phyloP scores from a whole-genome alignment of 169 alveolate genomes.

The Neospora caninum region DNA sequence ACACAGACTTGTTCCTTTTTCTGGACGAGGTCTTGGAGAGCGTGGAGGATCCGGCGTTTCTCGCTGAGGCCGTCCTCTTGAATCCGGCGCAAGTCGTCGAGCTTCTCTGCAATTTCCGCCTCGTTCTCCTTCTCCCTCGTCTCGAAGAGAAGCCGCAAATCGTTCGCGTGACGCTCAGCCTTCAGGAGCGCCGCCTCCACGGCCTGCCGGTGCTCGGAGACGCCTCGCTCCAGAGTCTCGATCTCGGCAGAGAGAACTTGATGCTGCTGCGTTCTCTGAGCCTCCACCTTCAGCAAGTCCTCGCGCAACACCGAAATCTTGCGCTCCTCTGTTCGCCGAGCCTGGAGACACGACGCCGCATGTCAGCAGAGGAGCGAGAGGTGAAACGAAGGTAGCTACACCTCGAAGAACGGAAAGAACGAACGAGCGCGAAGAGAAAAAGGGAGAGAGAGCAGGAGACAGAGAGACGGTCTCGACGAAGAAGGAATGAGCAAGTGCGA shows the following conservation, averaged over 20 bases:
- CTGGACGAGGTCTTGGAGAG: constrained; percentile 1
- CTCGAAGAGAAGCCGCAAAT: neutral
- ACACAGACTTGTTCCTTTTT: neutral
- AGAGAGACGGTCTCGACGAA: too few species aligned
- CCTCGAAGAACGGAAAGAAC: too few species aligned
- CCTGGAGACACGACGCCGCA: neutral
- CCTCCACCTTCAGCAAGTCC: neutral
- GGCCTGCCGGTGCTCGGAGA: neutral
- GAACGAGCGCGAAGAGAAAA: too few species aligned
- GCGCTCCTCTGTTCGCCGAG: constrained; percentile 21
- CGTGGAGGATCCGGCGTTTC: neutral
- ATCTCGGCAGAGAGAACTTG: neutral
- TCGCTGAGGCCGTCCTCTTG: neutral
- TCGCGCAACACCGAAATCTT: neutral
- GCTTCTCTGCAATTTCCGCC: neutral
- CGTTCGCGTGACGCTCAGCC: neutral
- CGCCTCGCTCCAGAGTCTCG: neutral
- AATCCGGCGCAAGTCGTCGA: neutral
- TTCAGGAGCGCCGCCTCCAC: neutral
- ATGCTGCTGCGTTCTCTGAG: neutral
- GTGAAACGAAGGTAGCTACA: neutral
- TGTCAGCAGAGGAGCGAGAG: neutral
- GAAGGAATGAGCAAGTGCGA: too few species aligned
- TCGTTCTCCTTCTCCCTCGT: neutral
- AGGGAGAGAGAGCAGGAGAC: too few species aligned